Base-by-base conservation (phyloP, 805 yeast genomes). In the Zygoascus tannicola region DNA sequence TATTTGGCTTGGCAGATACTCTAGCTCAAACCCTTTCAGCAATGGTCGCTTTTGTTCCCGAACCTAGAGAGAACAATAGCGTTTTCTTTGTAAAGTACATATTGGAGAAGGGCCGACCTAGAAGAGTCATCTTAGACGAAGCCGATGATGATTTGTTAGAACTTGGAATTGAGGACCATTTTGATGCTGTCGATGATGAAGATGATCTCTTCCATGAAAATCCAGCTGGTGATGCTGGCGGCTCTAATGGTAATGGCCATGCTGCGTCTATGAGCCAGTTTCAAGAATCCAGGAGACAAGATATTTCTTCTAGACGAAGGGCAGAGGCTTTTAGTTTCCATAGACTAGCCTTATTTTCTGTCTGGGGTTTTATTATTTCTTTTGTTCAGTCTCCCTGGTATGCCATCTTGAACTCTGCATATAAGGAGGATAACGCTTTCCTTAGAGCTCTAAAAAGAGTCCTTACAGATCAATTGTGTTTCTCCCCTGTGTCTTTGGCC, bases 351-450 rank as follows among this genome's bases (percentile, higher is more conserved):
- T 83, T 92, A 5, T 88, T 87, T 57, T 78, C 85, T 68, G 64
- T 75, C 35, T 88, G 97, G 96, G 97, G 97, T 1, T 76, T 84
- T 44, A 56, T 81, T 5, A 74, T 86, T 66, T 81, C 96, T 0
- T 81, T 85, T 56, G 75, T 78, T 38, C 97, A 87, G 63, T 82
- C 83, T 42, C 80, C 80, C 40, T 90, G 98, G 98, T 88, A 90
- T 57, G 73, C 76, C 54, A 75, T 88, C 46, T 70, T 90, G 47
- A 88, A 90, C 56, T 67, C 70, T 38, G 76, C 85, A 50, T 90
- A 83, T 60, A 77, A 81, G 4, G 81, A 79, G 45, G 87, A 84
- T 15, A 76, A 84, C n/a, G 72, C 85, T 47, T 81, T 88, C 1
- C 48, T 67, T 18, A 85, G 87, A 44, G 94, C 85, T 4, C 69